Base-by-base conservation (phyloP, 768 basidiomycete species). In the Suillus weaverae region DNA sequence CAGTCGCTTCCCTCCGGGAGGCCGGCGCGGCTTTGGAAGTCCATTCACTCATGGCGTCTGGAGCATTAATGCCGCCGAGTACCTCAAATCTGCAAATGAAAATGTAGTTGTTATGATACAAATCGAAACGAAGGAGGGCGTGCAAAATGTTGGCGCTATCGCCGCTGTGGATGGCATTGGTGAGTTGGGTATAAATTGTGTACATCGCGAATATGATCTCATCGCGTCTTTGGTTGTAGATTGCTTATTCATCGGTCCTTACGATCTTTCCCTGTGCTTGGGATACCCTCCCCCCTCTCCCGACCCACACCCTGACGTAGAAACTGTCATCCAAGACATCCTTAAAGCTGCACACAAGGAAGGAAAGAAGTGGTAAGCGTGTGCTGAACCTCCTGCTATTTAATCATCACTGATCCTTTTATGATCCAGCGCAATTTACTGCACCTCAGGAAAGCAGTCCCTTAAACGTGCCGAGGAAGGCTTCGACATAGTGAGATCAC, bases 21-120 rank as follows among this genome's bases (percentile, higher is more conserved):
- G 90, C 1, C 79, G 83, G 56, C 82, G 89, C 16, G 89, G 89
- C 4, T 87, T 86, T 68, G 89, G 89, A 1, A 87, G 80, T 67
- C 83, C 88, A 2, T 88, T 85, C 75, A 86, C 87, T 0, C 87
- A 87, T 53, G 79, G 75, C 11, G 77, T 77, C 30, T 90, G 89
- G 88, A 83, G 82, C 9, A 69, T 86, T n/a, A 79, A 77, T 5
- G 71, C 78, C 1, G 64, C 75, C 4, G 85, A 89, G 62, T 90
- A 89, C 68, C 72, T 89, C 38, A 69, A 74, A 5, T 72, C 74
- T 3, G 90, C 89, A 54, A 88, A 90, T 68, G 80, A 86, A 1
- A 77, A 79, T 11, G 72, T 87, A 39, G 66, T 86, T 35, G 80
- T 88, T 18, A 84, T 88, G 77, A 78, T 90, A 0, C 89, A 91